These are phyloP conservation scores for Candida sanyaensis DNA, from an alignment of 1,139 yeast species.

Conservation along the genomic window DNA sequence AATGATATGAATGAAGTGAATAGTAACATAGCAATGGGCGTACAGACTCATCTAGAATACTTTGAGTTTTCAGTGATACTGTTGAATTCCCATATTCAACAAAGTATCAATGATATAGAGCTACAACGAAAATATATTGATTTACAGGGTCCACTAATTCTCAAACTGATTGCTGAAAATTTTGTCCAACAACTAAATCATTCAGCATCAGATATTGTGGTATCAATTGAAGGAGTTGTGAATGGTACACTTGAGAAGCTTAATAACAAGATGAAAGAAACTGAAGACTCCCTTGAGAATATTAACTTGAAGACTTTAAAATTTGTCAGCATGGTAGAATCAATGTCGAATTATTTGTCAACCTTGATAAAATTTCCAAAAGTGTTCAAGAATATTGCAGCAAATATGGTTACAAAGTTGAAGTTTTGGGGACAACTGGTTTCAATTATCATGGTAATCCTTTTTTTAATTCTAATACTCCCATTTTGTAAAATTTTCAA, in stretches of 20 bases:
- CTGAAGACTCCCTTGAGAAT: constrained; percentile 12
- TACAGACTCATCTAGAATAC: constrained; percentile 5
- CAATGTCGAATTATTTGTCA: not conserved
- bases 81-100: constrained; percentile 1
- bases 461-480: not conserved
- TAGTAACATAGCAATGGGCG: not conserved
- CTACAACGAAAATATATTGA: constrained; percentile 3
- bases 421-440: not conserved
- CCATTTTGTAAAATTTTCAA: not conserved
- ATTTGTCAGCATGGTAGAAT: not conserved
- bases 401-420: not conserved
- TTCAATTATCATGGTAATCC: not conserved
- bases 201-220: constrained; percentile 3
- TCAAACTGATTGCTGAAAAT: not conserved
- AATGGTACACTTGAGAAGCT: constrained; percentile 12
- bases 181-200: constrained; percentile 5
- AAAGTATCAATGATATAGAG: constrained; percentile 1
- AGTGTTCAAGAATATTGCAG: not conserved
- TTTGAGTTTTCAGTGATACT: constrained; percentile 1
- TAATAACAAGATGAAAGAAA: constrained; percentile 13
- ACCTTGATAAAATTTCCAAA: not conserved
- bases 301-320: constrained; percentile 9
- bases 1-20: not conserved
- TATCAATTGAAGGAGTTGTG: constrained; percentile 10
- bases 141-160: not conserved